Conservation (phyloP, 164 flowering plant species). For the Piper longum region DNA sequence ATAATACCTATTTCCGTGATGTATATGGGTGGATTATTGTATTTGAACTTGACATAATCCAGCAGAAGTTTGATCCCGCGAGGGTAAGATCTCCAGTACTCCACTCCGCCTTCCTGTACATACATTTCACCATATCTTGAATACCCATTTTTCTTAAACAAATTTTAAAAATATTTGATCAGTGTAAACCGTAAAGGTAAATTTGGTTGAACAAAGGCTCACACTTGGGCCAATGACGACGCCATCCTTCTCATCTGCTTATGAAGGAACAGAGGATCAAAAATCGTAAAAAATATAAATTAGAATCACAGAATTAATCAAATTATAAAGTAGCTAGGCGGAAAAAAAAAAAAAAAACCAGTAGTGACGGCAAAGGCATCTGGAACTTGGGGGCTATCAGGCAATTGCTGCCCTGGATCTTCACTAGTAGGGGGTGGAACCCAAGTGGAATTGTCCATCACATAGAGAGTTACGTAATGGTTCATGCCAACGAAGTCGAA, state of each 20-base stretch:
- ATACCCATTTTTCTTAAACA: too few species aligned
- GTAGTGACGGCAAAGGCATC: slow-evolving; percentile 16
- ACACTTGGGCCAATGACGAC: slow-evolving; percentile 16
- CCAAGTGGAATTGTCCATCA: slow-evolving; percentile 14
- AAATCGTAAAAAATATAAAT: too few species aligned
- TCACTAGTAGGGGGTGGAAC: slow-evolving; percentile 4
- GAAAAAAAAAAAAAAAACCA: slow-evolving; percentile 5
- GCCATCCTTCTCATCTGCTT: slow-evolving; percentile 14
- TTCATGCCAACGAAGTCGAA: slow-evolving; percentile 21
- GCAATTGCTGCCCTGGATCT: slow-evolving; percentile 6
- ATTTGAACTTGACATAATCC: slow-evolving; percentile 12
- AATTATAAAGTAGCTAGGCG: neutral
- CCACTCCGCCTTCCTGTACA: slow-evolving; percentile 20
- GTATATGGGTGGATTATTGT: slow-evolving; percentile 15
- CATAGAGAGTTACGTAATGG: slow-evolving; percentile 14
- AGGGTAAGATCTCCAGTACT: slow-evolving; percentile 16
- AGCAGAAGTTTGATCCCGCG: slow-evolving; percentile 13
- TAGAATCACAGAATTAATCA: neutral
- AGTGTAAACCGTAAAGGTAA: too few species aligned
- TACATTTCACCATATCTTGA: too few species aligned
- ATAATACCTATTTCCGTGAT: slow-evolving; percentile 8
- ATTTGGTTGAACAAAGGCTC: slow-evolving; percentile 1
- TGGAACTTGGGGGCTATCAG: slow-evolving; percentile 12
- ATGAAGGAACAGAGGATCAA: neutral
- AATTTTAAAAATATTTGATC: too few species aligned